Base-by-base conservation (phyloP, 2,329 filamentous ascomycete species). In the Myriosclerotinia scirpicola region DNA sequence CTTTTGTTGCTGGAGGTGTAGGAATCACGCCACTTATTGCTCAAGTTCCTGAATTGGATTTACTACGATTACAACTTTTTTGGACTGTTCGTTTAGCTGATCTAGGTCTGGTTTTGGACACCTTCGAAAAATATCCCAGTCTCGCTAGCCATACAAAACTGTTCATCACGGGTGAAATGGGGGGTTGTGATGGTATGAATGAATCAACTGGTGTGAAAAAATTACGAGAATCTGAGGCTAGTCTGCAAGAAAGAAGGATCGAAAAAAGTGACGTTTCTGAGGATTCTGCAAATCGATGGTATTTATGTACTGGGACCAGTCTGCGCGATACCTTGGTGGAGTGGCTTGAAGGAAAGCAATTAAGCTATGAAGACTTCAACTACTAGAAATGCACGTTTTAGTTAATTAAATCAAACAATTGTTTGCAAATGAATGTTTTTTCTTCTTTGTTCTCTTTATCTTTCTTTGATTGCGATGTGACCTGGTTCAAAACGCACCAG, bases 1-100 rank as follows among this genome's bases (percentile, higher is more conserved):
- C 86, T 0, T 95, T 93, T 70, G 77, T 96, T 4, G 91, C 91
- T 7, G 91, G 86, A 0, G 92, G 92, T 3, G 90, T 96, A 8
- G 92, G 92, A 0, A 91, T 96, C 68, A 96, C 92, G 38, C 92
- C 92, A 1, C 72, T 95, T 4, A 80, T 96, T n/a, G 86, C 87
- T 0, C 90, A 92, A 71, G 81, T 87, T n/a, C 80, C 78, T 0
- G 77, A 83, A 7, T 74, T 92, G 0, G 76, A 80, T 67, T 69
- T 79, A 6, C 71, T 75, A 1, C 74, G 76, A 4, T 75, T 95
- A 48, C 78, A 73, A 36, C 75, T 95, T 5, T 80, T 92, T 1
- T 96, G 92, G 92, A 88, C 85, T 1, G 71, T 93, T 5, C 80
- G 83, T 8, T 76, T 77, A 0, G 81, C 80, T 3, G 92, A 96